Percentiles rank a stretch among this genome's conserved stretches.
Evolutionary conservation across 345 rosid species (phyloP).

Genomic region (Cardamine occulta): DNA sequence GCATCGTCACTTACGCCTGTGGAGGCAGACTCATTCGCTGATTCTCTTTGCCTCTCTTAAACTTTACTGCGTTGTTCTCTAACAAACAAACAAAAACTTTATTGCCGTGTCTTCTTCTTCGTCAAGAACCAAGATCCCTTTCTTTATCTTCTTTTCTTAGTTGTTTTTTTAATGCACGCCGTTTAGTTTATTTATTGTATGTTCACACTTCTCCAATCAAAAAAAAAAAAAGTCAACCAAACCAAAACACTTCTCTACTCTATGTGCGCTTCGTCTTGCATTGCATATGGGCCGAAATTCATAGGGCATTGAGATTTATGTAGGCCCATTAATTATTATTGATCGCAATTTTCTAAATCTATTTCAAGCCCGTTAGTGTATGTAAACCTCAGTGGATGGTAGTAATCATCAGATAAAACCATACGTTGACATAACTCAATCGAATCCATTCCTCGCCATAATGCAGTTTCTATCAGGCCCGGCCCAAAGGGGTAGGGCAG

Average conservation of each 20-base stretch:
- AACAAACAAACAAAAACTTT: neutral
- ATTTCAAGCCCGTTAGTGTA: constrained; percentile 19
- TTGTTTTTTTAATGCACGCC: constrained; percentile 17
- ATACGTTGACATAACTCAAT: constrained; percentile 2
- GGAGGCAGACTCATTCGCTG: constrained; percentile 53
- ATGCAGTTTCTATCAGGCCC: neutral
- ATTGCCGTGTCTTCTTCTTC: constrained; percentile 35
- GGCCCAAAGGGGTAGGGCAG: no score
- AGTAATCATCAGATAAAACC: neutral
- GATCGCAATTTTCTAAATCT: neutral
- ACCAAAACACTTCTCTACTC: neutral
- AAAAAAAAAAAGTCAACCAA: constrained; percentile 9
- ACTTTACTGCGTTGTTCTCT: neutral
- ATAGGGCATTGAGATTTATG: neutral
- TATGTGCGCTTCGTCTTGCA: no score
- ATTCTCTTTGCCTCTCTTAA: constrained; percentile 3
- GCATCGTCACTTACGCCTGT: constrained; percentile 62
- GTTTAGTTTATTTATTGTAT: constrained; percentile 6
- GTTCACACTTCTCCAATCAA: constrained; percentile 3
- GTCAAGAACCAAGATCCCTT: neutral
- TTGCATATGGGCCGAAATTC: constrained; percentile 11
- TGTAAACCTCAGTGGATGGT: neutral
- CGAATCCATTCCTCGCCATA: constrained; percentile 17
- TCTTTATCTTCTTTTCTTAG: constrained; percentile 29
- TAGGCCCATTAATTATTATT: constrained; percentile 7